Conservation (phyloP, 805 yeast genomes). For the Ogataea naganishii region DNA sequence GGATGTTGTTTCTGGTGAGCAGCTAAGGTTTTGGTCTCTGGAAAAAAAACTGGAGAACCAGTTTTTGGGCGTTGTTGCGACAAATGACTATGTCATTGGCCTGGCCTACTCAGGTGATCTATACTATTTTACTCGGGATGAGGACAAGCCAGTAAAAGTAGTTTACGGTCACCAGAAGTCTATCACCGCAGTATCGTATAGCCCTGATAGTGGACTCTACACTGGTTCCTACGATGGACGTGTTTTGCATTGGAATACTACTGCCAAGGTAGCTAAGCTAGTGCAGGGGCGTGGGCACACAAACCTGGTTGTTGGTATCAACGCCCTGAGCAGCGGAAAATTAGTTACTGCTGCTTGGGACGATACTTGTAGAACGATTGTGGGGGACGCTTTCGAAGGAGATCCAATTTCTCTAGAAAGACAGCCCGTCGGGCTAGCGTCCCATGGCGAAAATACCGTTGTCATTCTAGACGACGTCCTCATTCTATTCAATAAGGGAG, state of each 20-base stretch:
- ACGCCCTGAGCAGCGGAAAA: slow-evolving; percentile 17
- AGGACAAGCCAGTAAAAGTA: slow-evolving; percentile 27
- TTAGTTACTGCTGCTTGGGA: slow-evolving; percentile 80
- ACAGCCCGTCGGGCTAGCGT: slow-evolving; percentile 42
- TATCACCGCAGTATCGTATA: slow-evolving; percentile 49
- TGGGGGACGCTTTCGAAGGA: slow-evolving; percentile 17
- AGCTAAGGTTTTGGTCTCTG: slow-evolving; percentile 42
- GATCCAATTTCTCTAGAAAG: slow-evolving; percentile 26
- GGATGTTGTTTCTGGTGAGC: slow-evolving; percentile 36
- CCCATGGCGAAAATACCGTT: slow-evolving; percentile 27
- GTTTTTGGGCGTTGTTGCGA: slow-evolving; percentile 69
- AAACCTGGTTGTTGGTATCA: slow-evolving; percentile 56
- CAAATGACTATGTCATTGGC: slow-evolving; percentile 51
- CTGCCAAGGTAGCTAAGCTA: slow-evolving; percentile 25
- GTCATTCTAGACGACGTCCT: slow-evolving; percentile 38
- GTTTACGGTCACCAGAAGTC: slow-evolving; percentile 78
- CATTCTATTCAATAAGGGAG: slow-evolving; percentile 25
- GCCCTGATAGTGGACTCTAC: slow-evolving; percentile 16
- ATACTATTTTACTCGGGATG: slow-evolving; percentile 41
- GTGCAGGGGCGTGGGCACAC: slow-evolving; percentile 41
- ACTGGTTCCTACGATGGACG: slow-evolving; percentile 85
- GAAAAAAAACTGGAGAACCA: slow-evolving; percentile 49
- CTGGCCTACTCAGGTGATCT: slow-evolving; percentile 67
- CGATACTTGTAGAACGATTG: slow-evolving; percentile 47
- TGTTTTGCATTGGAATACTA: slow-evolving; percentile 48